Percentiles rank a stretch among this genome's conserved stretches.
Conservation (phyloP, 169 alveolate genomes). For the Plasmodium inui region DNA sequence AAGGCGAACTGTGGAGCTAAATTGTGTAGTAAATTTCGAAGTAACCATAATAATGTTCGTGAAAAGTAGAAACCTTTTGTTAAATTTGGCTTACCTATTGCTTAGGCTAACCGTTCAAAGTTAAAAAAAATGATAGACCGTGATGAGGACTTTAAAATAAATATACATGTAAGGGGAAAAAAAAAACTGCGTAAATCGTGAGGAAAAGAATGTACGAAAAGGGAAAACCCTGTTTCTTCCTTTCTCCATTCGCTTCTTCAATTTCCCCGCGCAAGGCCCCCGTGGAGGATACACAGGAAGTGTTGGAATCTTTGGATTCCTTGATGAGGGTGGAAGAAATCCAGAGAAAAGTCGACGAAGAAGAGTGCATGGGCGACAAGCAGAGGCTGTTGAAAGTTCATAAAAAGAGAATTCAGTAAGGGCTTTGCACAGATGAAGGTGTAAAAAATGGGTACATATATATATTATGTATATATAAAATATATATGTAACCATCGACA, state of each 20-base stretch:
- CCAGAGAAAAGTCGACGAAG: constrained; percentile 80
- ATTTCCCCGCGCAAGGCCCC: constrained; percentile 45
- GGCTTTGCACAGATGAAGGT: background rate
- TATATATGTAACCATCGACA: background rate
- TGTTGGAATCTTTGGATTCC: constrained; percentile 74
- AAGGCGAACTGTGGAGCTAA: background rate
- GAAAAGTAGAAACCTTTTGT: constrained; percentile 4
- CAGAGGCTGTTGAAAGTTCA: constrained; percentile 81
- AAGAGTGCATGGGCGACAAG: constrained; percentile 82
- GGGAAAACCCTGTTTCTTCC: constrained; percentile 38
- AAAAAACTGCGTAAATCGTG: background rate
- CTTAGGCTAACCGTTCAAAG: constrained; percentile 62
- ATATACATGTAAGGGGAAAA: constrained; percentile 53
- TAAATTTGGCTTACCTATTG: background rate
- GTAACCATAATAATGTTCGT: background rate
- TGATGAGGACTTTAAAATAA: constrained; percentile 74
- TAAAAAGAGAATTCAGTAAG: constrained; percentile 82
- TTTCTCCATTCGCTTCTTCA: constrained; percentile 2
- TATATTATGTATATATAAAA: background rate
- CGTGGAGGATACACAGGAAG: constrained; percentile 49
- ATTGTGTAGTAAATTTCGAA: background rate
- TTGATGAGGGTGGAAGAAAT: constrained; percentile 85
- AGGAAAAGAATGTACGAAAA: constrained; percentile 36
- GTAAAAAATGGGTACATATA: background rate
- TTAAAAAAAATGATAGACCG: constrained; percentile 67